A percentile compares a stretch with the other conserved stretches of the same genome.
phyloP scores from a whole-genome alignment of 345 rosid species.

The Gossypium stocksii region DNA sequence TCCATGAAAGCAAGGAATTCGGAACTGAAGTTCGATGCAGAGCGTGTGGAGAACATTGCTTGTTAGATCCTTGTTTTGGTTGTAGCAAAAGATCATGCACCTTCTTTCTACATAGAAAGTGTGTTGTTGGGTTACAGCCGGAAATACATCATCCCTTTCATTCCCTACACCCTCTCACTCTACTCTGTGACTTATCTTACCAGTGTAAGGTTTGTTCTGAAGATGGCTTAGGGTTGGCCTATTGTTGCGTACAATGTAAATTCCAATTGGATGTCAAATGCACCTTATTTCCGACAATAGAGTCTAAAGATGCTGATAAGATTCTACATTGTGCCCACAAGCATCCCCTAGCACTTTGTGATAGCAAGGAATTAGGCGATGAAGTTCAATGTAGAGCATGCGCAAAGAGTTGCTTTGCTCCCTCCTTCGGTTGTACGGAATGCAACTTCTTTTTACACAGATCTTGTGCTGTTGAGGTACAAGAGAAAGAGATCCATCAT shows the following conservation, averaged over 20 bases:
- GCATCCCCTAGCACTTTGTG: slow-evolving; percentile 7
- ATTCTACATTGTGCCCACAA: slow-evolving; percentile 7
- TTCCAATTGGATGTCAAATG: slow-evolving; percentile 10
- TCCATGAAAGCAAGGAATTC: not conserved
- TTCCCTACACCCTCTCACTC: slow-evolving; percentile 2
- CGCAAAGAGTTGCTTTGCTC: not conserved
- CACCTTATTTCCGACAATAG: slow-evolving; percentile 4
- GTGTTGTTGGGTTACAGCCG: not conserved
- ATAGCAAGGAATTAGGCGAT: not conserved
- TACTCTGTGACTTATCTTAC: not conserved
- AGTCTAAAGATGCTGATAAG: not conserved
- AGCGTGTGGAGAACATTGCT: not conserved
- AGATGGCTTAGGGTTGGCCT: not conserved
- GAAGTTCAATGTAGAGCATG: not conserved
- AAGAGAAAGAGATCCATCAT: not conserved
- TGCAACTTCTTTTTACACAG: slow-evolving; percentile 1
- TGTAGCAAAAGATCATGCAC: not conserved
- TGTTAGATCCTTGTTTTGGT: not conserved
- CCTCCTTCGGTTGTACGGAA: not conserved
- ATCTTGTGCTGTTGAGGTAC: not conserved
- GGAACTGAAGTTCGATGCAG: not conserved
- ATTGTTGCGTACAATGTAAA: not conserved
- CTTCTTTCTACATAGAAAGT: not conserved
- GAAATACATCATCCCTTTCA: not conserved
- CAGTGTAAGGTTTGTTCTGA: not conserved